These are phyloP conservation scores for Coemansia sp. DNA, from an alignment of 192 early-diverging fungal species.

Conservation along the genomic window DNA sequence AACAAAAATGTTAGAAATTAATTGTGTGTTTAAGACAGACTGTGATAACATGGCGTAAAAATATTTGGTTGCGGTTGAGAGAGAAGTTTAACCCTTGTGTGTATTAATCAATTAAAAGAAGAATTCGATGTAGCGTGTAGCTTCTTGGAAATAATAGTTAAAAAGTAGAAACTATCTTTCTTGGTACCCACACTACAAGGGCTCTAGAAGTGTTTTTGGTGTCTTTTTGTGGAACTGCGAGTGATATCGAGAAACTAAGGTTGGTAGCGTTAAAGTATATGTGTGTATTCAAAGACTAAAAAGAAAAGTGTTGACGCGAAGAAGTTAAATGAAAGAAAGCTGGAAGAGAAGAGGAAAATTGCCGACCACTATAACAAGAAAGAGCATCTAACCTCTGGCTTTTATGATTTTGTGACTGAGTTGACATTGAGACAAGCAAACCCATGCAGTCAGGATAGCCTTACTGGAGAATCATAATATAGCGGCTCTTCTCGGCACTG, in stretches of 20 bases:
- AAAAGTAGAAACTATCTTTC: too few relatives aligned
- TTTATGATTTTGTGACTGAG: not conserved
- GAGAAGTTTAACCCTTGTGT: too few relatives aligned
- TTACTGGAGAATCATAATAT: slow-evolving; percentile 51
- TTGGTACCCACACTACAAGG: too few relatives aligned
- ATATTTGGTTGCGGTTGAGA: too few relatives aligned
- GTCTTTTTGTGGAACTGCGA: not conserved
- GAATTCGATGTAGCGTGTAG: too few relatives aligned
- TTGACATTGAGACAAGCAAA: not conserved
- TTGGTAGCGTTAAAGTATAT: too few relatives aligned
- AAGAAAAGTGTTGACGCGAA: not conserved
- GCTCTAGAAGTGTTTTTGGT: too few relatives aligned
- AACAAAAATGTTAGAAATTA: not conserved
- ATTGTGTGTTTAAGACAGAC: too few relatives aligned
- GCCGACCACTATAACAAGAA: not conserved
- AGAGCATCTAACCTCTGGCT: too few relatives aligned
- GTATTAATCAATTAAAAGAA: too few relatives aligned
- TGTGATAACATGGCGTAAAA: too few relatives aligned
- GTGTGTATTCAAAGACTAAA: not conserved
- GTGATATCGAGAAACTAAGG: not conserved
- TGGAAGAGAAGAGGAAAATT: not conserved
- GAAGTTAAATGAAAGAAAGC: not conserved
- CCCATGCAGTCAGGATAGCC: not conserved
- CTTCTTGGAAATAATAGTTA: too few relatives aligned
- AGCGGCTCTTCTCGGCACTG: slow-evolving; percentile 63